Evolutionary conservation across 805 yeast species (phyloP).

Genomic region (Naumovozyma baii): DNA sequence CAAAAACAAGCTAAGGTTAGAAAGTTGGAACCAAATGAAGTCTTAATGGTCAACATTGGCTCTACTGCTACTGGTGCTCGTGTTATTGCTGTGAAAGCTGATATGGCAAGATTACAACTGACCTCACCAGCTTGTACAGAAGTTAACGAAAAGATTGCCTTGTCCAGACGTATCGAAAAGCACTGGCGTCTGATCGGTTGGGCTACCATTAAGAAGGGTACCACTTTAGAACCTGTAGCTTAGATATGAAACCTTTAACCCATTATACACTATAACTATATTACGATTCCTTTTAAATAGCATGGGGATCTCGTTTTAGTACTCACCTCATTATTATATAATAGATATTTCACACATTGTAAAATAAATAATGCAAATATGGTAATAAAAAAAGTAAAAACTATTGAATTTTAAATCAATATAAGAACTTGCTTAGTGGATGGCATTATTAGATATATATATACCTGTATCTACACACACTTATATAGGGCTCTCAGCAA

Average conservation of each 20-base stretch:
- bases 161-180: conserved; percentile 97
- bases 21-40: conserved; percentile 88
- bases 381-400: background rate
- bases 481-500: too few species aligned
- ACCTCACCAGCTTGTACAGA: conserved; percentile 99
- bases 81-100: conserved; percentile 95
- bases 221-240: conserved; percentile 67
- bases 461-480: too few species aligned
- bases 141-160: conserved; percentile 94
- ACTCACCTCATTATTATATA: background rate
- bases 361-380: background rate
- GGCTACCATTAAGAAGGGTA: conserved; percentile 96
- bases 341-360: background rate
- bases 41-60: conserved; percentile 97
- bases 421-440: background rate
- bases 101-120: conserved; percentile 95
- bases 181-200: conserved; percentile 99
- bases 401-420: background rate
- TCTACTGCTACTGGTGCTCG: conserved; percentile 99
- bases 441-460: too few species aligned
- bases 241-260: conserved; percentile 6
- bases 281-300: background rate
- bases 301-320: background rate
- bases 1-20: conserved; percentile 95
- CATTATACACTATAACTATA: background rate